Percentiles rank a stretch among this genome's conserved stretches.
These are phyloP conservation scores for sweet orange (Citrus sinensis) DNA, from an alignment of 345 rosid genomes.

Conservation along the genomic window DVS_A1.0 CM039166.1:19892001-19892500, in stretches of 20 bases:
- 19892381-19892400: neutral
- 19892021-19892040: constrained; percentile 99
- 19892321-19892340: neutral
- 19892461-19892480: neutral
- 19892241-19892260: constrained; percentile 16
- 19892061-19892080: constrained; percentile 76
- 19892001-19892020: constrained; percentile 98
- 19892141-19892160: constrained; percentile 97
- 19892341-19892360: neutral
- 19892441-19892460: neutral
- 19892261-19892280: constrained; percentile 98
- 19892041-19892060: constrained; percentile 88
- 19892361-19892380: neutral
- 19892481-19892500: neutral
- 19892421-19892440: constrained; percentile 10
- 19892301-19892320: constrained; percentile 85
- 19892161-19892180: constrained; percentile 94
- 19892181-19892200: neutral
- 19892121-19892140: constrained; percentile 96
- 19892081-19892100: constrained; percentile 98
- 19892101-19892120: constrained; percentile 84
- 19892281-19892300: constrained; percentile 96
- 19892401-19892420: neutral
- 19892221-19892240: neutral
- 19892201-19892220: neutral